These are phyloP conservation scores for Populus tremula DNA, from an alignment of 345 rosid genomes.

Conservation along the genomic window DNA sequence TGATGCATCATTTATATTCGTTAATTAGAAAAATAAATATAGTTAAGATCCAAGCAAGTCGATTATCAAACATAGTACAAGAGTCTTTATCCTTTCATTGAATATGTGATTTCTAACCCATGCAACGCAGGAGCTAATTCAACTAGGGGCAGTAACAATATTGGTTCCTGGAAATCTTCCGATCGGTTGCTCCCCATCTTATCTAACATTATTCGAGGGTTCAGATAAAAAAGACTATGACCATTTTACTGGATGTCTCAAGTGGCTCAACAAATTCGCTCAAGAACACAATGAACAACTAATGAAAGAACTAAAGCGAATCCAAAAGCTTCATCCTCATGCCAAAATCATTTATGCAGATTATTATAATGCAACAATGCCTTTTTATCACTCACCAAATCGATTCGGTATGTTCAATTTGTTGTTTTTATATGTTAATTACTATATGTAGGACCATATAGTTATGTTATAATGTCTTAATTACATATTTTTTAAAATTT, in stretches of 20 bases:
- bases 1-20: too few relatives aligned
- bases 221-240: conserved; percentile 26
- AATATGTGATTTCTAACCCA: background rate
- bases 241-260: conserved; percentile 39
- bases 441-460: too few relatives aligned
- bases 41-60: too few relatives aligned
- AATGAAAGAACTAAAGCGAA: conserved; percentile 16
- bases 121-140: conserved; percentile 40
- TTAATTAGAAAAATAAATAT: too few relatives aligned
- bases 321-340: conserved; percentile 29
- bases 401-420: conserved; percentile 31
- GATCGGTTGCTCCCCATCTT: conserved; percentile 34
- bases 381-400: conserved; percentile 35
- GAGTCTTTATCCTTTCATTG: background rate
- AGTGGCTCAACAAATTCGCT: conserved; percentile 39
- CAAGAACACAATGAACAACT: conserved; percentile 40
- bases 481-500: too few relatives aligned
- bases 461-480: too few relatives aligned
- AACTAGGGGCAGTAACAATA: conserved; percentile 41
- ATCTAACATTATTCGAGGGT: conserved; percentile 29
- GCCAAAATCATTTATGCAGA: conserved; percentile 50
- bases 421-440: background rate
- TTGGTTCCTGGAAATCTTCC: conserved; percentile 49
- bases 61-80: too few relatives aligned
- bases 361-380: conserved; percentile 46